Percentiles rank a stretch among this genome's conserved stretches.
Evolutionary conservation across 2,329 filamentous ascomycete genomes (phyloP).

Genomic region (Aureobasidium sp.): DNA sequence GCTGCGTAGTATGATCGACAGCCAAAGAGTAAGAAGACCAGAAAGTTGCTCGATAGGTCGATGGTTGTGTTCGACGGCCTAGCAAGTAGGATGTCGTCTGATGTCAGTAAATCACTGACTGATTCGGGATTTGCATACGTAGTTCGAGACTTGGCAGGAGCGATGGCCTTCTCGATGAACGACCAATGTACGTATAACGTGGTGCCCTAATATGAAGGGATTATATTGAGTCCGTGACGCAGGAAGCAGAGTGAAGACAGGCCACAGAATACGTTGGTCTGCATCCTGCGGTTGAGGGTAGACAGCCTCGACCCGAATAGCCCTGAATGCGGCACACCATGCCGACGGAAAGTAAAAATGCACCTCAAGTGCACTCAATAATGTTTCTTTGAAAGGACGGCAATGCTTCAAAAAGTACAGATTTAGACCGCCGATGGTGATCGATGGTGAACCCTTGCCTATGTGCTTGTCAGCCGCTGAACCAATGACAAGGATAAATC

Average conservation of each 20-base stretch:
- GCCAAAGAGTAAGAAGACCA: neutral
- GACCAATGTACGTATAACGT: neutral
- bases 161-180: neutral
- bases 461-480: neutral
- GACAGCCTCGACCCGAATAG: neutral
- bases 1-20: neutral
- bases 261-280: neutral
- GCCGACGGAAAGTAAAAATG: neutral
- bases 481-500: neutral
- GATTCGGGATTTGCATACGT: conserved; percentile 1
- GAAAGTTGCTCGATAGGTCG: neutral
- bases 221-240: neutral
- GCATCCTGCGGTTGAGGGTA: neutral
- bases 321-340: neutral
- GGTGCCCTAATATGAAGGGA: neutral
- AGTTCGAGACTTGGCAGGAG: neutral
- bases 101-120: neutral
- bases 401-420: neutral
- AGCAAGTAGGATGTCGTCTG: neutral
- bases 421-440: neutral
- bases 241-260: neutral
- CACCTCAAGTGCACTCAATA: neutral
- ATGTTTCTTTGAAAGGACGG: neutral
- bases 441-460: neutral
- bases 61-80: neutral